Evolutionary conservation across 768 basidiomycete species (phyloP).

Genomic region (Chiua virens): DNA sequence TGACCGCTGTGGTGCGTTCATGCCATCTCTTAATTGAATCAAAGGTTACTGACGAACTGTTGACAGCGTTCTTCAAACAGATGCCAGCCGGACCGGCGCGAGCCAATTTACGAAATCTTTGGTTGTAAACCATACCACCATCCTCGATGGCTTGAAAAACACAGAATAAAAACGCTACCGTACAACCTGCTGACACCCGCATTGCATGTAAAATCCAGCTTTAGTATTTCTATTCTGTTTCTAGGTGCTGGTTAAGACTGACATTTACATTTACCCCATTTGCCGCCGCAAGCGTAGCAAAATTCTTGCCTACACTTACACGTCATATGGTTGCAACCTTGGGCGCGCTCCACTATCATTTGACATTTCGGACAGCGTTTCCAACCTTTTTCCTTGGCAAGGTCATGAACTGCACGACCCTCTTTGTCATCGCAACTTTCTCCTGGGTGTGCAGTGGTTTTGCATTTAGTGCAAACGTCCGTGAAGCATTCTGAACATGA

Average conservation of each 20-base stretch:
- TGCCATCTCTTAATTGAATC: neutral
- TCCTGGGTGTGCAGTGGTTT: slow-evolving; percentile 40
- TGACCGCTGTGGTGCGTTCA: neutral
- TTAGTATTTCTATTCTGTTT: neutral
- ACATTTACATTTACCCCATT: slow-evolving; percentile 9
- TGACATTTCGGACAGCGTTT: slow-evolving; percentile 62
- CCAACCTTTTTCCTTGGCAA: slow-evolving; percentile 52
- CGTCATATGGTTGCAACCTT: slow-evolving; percentile 59
- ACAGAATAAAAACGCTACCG: slow-evolving; percentile 8
- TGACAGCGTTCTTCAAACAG: no score
- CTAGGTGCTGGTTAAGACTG: no score
- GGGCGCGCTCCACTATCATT: slow-evolving; percentile 50
- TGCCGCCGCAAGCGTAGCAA: slow-evolving; percentile 23
- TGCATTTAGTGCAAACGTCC: slow-evolving; percentile 50
- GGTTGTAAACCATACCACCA: no score
- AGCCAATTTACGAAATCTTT: no score
- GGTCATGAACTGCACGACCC: slow-evolving; percentile 40
- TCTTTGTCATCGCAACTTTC: slow-evolving; percentile 44
- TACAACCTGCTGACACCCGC: slow-evolving; percentile 10
- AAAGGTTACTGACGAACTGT: neutral
- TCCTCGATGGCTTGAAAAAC: slow-evolving; percentile 77
- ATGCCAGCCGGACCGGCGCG: no score
- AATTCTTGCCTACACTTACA: slow-evolving; percentile 44
- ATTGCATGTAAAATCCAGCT: neutral
- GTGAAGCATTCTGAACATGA: slow-evolving; percentile 42